Evolutionary conservation across 345 rosid species (phyloP), one percentile per base, ranked within the genome.

Genomic region (Zanthoxylum bungeanum): DNA sequence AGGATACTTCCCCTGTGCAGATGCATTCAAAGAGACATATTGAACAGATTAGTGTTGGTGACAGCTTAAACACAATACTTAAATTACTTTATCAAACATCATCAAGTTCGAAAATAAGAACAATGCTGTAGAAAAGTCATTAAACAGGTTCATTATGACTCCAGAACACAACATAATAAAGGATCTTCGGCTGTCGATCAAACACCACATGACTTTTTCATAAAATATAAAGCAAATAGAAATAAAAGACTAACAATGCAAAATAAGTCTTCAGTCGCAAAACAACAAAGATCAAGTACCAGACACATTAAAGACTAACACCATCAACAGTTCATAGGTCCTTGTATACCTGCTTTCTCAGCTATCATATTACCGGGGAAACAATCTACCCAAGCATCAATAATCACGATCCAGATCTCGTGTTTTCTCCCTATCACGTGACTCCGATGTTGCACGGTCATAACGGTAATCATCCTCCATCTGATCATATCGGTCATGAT

Each of bases 391-490:
- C 22, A 70, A 72, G 59, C 74, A 68, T 66, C 80, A 79, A 68
- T 83, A 85, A 30, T 78, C 82, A 8, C 52, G 79, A 69, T 76
- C 83, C 22, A 14, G 27, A 12, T 42, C 66, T 39, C 70, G 52
- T 66, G 57, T 59, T 59, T 42, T 51, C 14, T 73, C 76, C 65
- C 73, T 75, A 37, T 80, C 88, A 3, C 56, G 82, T 11, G 84
- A 69, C 37, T 74, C 79, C 14, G 85, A 79, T 24, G 75, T 61
- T 55, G 77, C 76, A 11, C 71, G 80, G 71, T 82, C 93, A 60
- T 84, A 84, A 60, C 68, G 89, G 78, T 90, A 84, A 74, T 84
- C 84, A 47, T 91, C 93, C 66, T 80, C 87, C 74, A 84, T 79
- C 65, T 76, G 85, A 71, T 86, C 89, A 75, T 85, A 91, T 31